A percentile compares a stretch with the other conserved stretches of the same genome.
These are phyloP conservation scores for Atkinsonella texensis DNA, from an alignment of 2,329 filamentous ascomycete species.

Conservation along the genomic window DNA sequence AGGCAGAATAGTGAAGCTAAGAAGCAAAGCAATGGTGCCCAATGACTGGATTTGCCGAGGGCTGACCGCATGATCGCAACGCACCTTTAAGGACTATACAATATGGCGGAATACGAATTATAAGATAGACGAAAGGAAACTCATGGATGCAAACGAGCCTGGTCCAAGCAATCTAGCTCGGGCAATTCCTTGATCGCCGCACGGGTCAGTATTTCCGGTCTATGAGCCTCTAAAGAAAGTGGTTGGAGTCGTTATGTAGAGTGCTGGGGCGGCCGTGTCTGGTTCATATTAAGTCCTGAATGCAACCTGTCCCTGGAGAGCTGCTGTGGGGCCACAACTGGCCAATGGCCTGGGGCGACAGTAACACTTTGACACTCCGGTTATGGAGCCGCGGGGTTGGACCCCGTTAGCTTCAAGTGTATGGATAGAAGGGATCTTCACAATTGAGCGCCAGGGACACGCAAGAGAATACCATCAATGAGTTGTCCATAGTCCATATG, in stretches of 20 bases:
- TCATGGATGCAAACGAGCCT: neutral
- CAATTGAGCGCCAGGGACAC: neutral
- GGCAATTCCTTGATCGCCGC: neutral
- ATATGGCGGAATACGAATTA: neutral
- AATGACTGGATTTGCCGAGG: constrained; percentile 42
- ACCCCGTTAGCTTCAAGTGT: constrained; percentile 7
- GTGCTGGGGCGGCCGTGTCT: no score
- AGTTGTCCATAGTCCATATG: neutral
- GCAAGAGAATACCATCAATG: no score
- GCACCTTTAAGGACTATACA: constrained; percentile 2
- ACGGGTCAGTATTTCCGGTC: neutral
- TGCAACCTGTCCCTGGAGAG: constrained; percentile 7
- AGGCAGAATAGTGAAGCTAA: constrained; percentile 47
- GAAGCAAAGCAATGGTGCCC: constrained; percentile 53
- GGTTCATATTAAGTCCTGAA: neutral
- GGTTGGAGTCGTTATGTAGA: no score
- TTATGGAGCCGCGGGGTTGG: constrained; percentile 3
- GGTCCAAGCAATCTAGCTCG: constrained; percentile 3
- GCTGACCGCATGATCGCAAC: constrained; percentile 35
- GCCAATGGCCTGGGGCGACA: neutral
- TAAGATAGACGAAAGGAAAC: neutral
- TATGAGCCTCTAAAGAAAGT: neutral
- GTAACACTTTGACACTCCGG: neutral
- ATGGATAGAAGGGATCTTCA: neutral
- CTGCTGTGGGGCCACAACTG: constrained; percentile 2